Evolutionary conservation across 805 yeast species (phyloP), one percentile per base, ranked within the genome.

Genomic region (Clavispora vitiphila): DNA sequence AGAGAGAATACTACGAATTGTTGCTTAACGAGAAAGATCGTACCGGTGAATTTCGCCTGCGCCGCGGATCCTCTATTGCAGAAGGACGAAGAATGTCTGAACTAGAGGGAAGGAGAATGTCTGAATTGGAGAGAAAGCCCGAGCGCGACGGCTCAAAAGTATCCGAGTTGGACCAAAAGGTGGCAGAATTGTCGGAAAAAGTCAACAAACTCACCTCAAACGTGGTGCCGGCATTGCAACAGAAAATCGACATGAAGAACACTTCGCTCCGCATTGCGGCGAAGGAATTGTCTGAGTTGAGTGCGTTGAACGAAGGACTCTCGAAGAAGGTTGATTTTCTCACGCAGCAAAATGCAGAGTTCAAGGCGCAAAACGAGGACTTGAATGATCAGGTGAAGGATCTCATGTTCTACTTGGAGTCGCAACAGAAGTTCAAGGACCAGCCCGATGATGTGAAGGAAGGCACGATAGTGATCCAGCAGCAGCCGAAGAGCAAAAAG

Each of bases 1-100:
- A 89, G 60, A 69, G 95, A 43, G 91, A 84, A 46, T 84, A 81
- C 60, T 89, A 83, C 57, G 96, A 88, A 55, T 64, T 68, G 11
- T 49, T 68, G 15, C 42, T 68, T 18, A 46, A 49, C 11, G 62
- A 61, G 30, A 51, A 48, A 23, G 55, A 40, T 10, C 44, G 30
- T 5, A 11, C 21, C 26, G 38, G 46, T 8, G 43, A 47, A n/a
- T 42, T 32, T 11, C 37, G 50, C 10, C 39, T 31, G 44, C 29
- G 44, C 8, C 38, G 54, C 6, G 46, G 51, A 6, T 46, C 53
- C 5, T 50, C 52, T 3, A 42, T 38, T 15, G 35, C 40, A 5
- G 54, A 43, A 14, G 32, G 29, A 25, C 20, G 35, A 34, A 25
- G 24, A 34, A 21, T 29, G 20, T 29, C 32, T 29, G 32, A 29